Evolutionary conservation across 2,329 filamentous ascomycete genomes (phyloP).

Genomic region (Pezicula neosporulosa): DNA sequence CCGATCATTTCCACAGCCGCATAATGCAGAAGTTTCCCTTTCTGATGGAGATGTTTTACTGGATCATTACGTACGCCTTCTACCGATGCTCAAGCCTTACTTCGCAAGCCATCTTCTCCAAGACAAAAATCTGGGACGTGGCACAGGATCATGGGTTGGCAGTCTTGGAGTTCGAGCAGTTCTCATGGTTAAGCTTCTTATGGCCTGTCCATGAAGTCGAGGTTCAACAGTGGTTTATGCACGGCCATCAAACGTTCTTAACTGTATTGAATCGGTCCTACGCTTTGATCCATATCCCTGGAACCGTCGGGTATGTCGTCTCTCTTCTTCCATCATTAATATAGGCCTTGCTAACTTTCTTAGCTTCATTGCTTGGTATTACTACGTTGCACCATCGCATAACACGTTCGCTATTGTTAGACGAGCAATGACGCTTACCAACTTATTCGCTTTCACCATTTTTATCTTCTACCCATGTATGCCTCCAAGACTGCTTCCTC

Average conservation of each 20-base stretch:
- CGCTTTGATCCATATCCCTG: slow-evolving; percentile 57
- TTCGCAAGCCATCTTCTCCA: slow-evolving; percentile 30
- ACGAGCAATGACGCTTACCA: slow-evolving; percentile 48
- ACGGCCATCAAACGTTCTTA: slow-evolving; percentile 47
- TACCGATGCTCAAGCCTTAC: slow-evolving; percentile 25
- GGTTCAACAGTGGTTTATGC: slow-evolving; percentile 55
- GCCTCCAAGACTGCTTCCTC: slow-evolving; percentile 47
- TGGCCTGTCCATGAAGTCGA: slow-evolving; percentile 49
- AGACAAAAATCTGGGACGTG: slow-evolving; percentile 47
- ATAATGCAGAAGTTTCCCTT: slow-evolving; percentile 65
- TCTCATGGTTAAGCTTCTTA: slow-evolving; percentile 44
- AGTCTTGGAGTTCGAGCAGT: slow-evolving; percentile 52
- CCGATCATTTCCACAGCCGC: slow-evolving; percentile 55
- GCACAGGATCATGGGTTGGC: slow-evolving; percentile 52
- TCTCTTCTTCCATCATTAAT: not conserved
- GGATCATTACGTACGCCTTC: slow-evolving; percentile 47
- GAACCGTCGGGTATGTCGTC: slow-evolving; percentile 48
- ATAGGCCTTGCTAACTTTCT: slow-evolving; percentile 10
- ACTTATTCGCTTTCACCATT: slow-evolving; percentile 48
- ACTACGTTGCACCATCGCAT: slow-evolving; percentile 51
- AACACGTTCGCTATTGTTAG: slow-evolving; percentile 41
- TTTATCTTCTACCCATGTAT: slow-evolving; percentile 51
- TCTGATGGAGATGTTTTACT: slow-evolving; percentile 65
- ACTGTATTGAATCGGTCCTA: slow-evolving; percentile 56
- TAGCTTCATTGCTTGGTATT: slow-evolving; percentile 63